These are phyloP conservation scores for Quercus alba DNA, from an alignment of 306 rosid species.

Conservation along the genomic window DNA sequence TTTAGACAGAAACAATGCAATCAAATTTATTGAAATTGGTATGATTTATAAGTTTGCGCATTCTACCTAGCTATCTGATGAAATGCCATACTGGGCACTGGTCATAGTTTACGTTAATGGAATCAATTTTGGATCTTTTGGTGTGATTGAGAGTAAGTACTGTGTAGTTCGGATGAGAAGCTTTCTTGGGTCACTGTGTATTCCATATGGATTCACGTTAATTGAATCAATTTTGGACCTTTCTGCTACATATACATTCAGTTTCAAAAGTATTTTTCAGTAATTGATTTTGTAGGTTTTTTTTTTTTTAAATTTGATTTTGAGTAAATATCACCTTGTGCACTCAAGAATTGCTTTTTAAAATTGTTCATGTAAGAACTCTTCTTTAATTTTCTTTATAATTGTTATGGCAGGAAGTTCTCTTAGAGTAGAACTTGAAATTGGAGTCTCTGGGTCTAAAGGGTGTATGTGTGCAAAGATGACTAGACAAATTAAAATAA, in stretches of 20 bases:
- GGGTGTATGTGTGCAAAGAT: no score
- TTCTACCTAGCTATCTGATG: neutral
- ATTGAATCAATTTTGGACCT: neutral
- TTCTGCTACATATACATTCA: neutral
- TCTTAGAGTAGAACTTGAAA: neutral
- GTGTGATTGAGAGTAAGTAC: no score
- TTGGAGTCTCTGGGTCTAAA: no score
- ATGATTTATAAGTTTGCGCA: neutral
- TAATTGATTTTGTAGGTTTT: neutral
- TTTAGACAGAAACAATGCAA: no score
- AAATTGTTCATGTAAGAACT: no score
- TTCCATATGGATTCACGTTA: no score
- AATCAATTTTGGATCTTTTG: no score
- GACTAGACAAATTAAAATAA: no score
- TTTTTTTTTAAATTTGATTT: neutral
- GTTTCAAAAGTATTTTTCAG: neutral
- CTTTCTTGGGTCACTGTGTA: no score
- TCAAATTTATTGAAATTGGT: neutral
- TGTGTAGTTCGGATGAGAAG: no score
- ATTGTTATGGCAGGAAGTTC: neutral
- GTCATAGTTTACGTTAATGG: neutral
- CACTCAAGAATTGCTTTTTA: neutral
- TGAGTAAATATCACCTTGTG: neutral
- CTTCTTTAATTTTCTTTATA: neutral
- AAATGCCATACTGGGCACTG: neutral